Conservation (phyloP, 805 yeast genomes). For the Sugiyamaella marilandica region DNA sequence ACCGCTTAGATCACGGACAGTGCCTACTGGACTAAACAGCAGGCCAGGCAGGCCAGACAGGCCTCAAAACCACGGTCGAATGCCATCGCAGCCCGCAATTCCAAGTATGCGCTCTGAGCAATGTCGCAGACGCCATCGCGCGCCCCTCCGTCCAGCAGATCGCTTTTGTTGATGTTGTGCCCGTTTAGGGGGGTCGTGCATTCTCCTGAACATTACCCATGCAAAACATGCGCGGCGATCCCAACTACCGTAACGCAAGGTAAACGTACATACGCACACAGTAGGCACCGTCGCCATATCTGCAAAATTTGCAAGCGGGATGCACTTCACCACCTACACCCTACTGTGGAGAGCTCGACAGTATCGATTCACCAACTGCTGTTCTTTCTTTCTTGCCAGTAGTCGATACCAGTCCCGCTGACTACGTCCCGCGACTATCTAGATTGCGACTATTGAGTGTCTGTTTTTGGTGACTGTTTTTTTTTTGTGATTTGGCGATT, state of each 20-base stretch:
- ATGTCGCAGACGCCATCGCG: too few species aligned
- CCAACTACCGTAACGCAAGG: background rate
- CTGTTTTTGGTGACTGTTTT: background rate
- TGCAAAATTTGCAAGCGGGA: background rate
- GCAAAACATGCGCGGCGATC: background rate
- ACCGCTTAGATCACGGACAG: too few species aligned
- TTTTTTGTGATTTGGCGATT: background rate
- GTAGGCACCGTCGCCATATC: background rate
- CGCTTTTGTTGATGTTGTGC: background rate
- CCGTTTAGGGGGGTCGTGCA: background rate
- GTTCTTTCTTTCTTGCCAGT: slow-evolving; percentile 1
- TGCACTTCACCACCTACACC: background rate
- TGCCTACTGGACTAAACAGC: too few species aligned
- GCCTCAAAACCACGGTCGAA: too few species aligned
- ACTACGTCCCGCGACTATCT: background rate
- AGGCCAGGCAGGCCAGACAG: too few species aligned
- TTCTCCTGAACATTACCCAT: background rate
- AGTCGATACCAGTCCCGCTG: background rate
- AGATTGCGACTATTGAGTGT: background rate
- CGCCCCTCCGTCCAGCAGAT: background rate
- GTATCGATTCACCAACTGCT: slow-evolving; percentile 1
- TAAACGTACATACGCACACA: background rate
- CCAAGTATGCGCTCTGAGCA: too few species aligned
- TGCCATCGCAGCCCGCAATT: too few species aligned
- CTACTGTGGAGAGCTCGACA: background rate